Base-by-base conservation (phyloP, 192 early-diverging fungal species). In the Mortierella hygrophila region DNA sequence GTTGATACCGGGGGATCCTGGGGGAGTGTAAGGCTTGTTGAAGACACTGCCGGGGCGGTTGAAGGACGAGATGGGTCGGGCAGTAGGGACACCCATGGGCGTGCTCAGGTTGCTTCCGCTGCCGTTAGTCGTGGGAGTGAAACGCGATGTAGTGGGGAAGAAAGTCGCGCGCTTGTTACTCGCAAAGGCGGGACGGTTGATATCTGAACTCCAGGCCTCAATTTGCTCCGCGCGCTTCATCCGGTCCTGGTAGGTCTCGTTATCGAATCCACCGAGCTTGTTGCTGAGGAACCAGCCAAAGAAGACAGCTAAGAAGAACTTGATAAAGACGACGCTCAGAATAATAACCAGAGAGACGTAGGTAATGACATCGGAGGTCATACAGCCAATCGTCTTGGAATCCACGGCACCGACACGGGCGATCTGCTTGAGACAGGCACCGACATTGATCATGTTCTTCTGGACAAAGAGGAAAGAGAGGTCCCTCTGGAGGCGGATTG, bases 281-380 rank as follows among this genome's bases (percentile, higher is more conserved):
- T 93, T 90, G 37, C 93, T 93, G 77, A 97, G 88, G 86, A 96
- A 92, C 96, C 96, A 97, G 40, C 93, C 93, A 89, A 97, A 97
- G 47, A 93, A 86, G 38, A 97, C 87, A 0, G 97, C 96, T 79
- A 96, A 89, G 76, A 91, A 82, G 78, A 98, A 98, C 82, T 93
- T 94, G 73, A 92, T 90, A 38, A 93, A 82, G 68, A 95, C 92
- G 20, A 92, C 91, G 35, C 91, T 93, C 63, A 94, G 77, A 73
- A 94, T 93, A 60, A 95, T 89, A 29, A 93, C 89, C 72, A 97
- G 89, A 11, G 95, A 96, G 46, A 96, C 90, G 76, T 93, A 95
- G 23, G 96, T 89, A 72, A 96, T 88, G 23, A 97, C 92, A 77
- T 94, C 92, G 1, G 96, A 93, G 7, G 94, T 90, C 47, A 97